These are phyloP conservation scores for Mallotus repandus DNA, from an alignment of 441 rosid species.

Conservation along the genomic window DNA sequence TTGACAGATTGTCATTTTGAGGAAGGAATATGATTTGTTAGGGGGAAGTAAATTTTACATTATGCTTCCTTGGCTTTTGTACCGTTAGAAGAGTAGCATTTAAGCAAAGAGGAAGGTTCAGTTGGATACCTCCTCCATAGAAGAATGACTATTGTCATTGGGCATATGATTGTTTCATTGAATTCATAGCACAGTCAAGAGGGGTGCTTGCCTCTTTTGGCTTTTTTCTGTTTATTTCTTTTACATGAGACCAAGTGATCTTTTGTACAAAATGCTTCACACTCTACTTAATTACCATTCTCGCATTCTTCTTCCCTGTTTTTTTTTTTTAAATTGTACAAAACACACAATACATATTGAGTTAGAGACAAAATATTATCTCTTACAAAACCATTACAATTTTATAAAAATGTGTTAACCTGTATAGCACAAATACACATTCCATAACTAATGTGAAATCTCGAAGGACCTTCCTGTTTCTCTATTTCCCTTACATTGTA, in stretches of 20 bases:
- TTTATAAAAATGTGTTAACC: no score
- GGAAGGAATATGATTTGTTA: background rate
- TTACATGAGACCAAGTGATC: background rate
- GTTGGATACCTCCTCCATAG: background rate
- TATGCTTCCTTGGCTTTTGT: slow-evolving; percentile 5
- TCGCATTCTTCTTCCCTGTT: no score
- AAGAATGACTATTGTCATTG: background rate
- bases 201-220: background rate
- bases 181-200: background rate
- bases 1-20: background rate
- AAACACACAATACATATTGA: no score
- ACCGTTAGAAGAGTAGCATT: background rate
- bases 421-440: no score
- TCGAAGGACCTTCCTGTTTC: no score
- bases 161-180: background rate
- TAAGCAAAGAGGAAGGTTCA: background rate
- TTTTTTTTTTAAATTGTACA: no score
- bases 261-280: slow-evolving; percentile 1
- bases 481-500: no score
- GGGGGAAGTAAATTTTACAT: slow-evolving; percentile 15
- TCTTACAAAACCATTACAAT: no score
- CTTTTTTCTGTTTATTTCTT: background rate
- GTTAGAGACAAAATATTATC: no score
- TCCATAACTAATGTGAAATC: no score
- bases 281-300: no score